Conservation (phyloP, 495 filamentous ascomycete genomes). For the Elasticomyces elasticus region DNA sequence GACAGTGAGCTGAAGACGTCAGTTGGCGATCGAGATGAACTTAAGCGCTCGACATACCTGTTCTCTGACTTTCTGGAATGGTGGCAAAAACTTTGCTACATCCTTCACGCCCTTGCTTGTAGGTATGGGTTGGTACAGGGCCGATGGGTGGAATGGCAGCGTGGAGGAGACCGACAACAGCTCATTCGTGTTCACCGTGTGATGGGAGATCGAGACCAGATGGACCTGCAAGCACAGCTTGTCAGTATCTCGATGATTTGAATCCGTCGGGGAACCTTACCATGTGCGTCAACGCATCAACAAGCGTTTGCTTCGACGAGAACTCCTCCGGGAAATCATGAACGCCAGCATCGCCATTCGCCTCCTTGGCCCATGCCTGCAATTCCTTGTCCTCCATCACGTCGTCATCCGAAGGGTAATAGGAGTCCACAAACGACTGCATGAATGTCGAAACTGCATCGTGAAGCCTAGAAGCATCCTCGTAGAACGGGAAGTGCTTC, state of each 20-base stretch:
- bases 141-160: slow-evolving; percentile 32
- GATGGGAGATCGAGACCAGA: slow-evolving; percentile 22
- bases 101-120: slow-evolving; percentile 27
- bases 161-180: slow-evolving; percentile 21
- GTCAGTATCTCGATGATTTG: background rate
- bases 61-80: too few relatives aligned
- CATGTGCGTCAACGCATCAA: slow-evolving; percentile 33
- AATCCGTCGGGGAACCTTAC: slow-evolving; percentile 9
- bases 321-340: slow-evolving; percentile 25
- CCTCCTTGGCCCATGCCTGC: slow-evolving; percentile 27
- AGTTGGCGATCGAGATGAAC: too few relatives aligned
- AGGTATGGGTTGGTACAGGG: slow-evolving; percentile 30
- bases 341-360: slow-evolving; percentile 19
- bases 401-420: slow-evolving; percentile 23
- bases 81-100: slow-evolving; percentile 27
- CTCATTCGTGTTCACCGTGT: slow-evolving; percentile 29
- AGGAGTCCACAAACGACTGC: slow-evolving; percentile 28
- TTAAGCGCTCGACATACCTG: too few relatives aligned
- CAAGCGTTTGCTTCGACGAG: slow-evolving; percentile 17
- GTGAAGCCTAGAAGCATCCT: slow-evolving; percentile 28
- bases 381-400: slow-evolving; percentile 28
- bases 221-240: background rate
- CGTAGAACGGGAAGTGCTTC: slow-evolving; percentile 31
- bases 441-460: slow-evolving; percentile 26
- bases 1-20: slow-evolving; percentile 26